Evolutionary conservation across 495 filamentous ascomycete species (phyloP).

Genomic region (Penicillium daleae): DNA sequence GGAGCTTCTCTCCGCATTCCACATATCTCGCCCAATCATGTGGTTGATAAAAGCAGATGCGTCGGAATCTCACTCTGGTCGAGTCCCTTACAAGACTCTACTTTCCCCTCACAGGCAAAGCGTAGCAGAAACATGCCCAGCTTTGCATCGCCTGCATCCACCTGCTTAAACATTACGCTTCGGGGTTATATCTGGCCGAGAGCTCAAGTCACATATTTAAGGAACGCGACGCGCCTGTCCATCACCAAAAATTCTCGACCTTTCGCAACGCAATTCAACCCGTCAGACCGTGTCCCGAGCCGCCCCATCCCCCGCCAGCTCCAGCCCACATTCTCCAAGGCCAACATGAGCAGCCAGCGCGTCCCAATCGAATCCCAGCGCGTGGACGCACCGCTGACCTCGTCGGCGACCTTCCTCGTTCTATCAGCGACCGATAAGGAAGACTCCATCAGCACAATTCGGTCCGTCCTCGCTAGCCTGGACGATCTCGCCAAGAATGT

Average conservation of each 20-base stretch:
- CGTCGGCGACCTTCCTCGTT: slow-evolving; percentile 57
- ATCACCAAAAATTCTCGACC: not conserved
- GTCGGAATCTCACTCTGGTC: not conserved
- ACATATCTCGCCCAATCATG: slow-evolving; percentile 9
- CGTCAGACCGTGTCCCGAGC: not conserved
- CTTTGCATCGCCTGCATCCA: not conserved
- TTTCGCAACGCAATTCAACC: not conserved
- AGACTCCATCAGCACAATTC: slow-evolving; percentile 42
- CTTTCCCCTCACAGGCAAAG: not conserved
- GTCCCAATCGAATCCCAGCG: slow-evolving; percentile 45
- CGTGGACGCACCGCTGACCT: slow-evolving; percentile 54
- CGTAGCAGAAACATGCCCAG: slow-evolving; percentile 11
- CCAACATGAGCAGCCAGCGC: slow-evolving; percentile 35
- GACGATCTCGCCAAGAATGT: slow-evolving; percentile 57
- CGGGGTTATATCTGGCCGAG: not conserved
- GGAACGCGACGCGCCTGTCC: no score
- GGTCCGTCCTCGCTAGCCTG: slow-evolving; percentile 49
- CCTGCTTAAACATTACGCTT: not conserved
- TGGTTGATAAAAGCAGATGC: not conserved
- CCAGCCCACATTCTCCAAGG: slow-evolving; percentile 2
- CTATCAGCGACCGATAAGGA: slow-evolving; percentile 43
- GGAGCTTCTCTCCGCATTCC: not conserved
- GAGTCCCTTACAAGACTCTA: not conserved
- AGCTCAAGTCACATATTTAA: not conserved
- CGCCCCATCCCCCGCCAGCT: not conserved